Evolutionary conservation across 2,329 filamentous ascomycete species (phyloP).

Genomic region (Stagonosporopsis cucurbitacearum): DNA sequence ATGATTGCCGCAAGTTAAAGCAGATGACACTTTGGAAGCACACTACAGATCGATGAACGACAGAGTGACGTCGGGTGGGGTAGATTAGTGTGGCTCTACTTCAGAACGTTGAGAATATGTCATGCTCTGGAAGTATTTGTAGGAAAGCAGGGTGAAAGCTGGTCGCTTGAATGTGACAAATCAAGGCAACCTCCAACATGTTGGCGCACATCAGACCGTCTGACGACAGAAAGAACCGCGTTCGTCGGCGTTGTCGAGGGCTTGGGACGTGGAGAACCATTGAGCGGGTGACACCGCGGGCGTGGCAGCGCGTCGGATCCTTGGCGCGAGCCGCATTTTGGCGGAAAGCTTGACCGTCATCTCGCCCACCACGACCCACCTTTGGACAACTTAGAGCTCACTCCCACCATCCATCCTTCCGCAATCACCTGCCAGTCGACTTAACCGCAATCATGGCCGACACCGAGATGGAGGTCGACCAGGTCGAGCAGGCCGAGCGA

Average conservation of each 20-base stretch:
- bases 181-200: neutral
- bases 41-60: constrained; percentile 3
- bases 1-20: constrained; percentile 19
- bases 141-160: neutral
- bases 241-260: constrained; percentile 1
- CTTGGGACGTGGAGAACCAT: constrained; percentile 3
- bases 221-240: constrained; percentile 5
- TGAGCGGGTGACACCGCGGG: neutral
- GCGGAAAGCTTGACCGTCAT: constrained; percentile 18
- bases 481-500: constrained; percentile 43
- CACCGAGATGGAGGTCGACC: constrained; percentile 55
- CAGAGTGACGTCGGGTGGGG: constrained; percentile 21
- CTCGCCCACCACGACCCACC: constrained; percentile 17
- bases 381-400: constrained; percentile 6
- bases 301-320: neutral
- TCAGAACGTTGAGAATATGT: constrained; percentile 1
- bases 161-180: neutral
- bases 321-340: constrained; percentile 12
- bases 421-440: constrained; percentile 8
- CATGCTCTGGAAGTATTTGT: neutral
- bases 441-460: constrained; percentile 50
- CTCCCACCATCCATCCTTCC: constrained; percentile 7
- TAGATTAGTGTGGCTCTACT: constrained; percentile 12
- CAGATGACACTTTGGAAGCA: constrained; percentile 1
- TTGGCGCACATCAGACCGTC: neutral